Evolutionary conservation across 345 rosid genomes (phyloP).

Genomic region (Salix udensis): DNA sequence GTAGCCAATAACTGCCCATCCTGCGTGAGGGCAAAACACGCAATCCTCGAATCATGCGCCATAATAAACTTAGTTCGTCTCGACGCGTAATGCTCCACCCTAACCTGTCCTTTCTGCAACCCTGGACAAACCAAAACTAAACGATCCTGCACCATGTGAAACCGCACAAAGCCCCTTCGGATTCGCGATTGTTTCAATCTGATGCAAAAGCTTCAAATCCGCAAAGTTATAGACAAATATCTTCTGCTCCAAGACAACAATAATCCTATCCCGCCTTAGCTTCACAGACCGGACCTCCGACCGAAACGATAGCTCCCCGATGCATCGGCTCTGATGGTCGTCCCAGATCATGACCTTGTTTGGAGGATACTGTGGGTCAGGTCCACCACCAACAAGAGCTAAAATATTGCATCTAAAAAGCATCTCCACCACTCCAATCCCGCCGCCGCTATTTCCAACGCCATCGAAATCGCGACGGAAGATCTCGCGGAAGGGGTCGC

Average conservation of each 20-base stretch:
- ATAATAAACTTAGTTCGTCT: constrained; percentile 81
- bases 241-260: constrained; percentile 80
- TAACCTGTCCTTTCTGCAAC: constrained; percentile 83
- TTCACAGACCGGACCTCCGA: constrained; percentile 80
- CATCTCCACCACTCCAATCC: constrained; percentile 80
- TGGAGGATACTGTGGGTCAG: constrained; percentile 74
- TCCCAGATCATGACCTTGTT: constrained; percentile 98
- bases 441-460: constrained; percentile 23
- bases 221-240: constrained; percentile 81
- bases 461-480: constrained; percentile 87
- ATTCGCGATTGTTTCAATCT: constrained; percentile 81
- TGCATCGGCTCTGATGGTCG: constrained; percentile 77
- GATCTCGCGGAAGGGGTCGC: constrained; percentile 91
- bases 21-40: constrained; percentile 76
- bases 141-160: constrained; percentile 69
- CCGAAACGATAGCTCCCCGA: constrained; percentile 84
- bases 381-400: constrained; percentile 91
- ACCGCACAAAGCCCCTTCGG: constrained; percentile 91
- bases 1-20: constrained; percentile 89
- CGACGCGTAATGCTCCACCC: constrained; percentile 82
- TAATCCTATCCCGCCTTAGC: constrained; percentile 69
- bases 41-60: constrained; percentile 95
- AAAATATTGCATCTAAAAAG: constrained; percentile 83
- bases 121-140: constrained; percentile 87
- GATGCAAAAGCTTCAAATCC: constrained; percentile 78